A percentile compares a stretch with the other conserved stretches of the same genome.
Evolutionary conservation across 1,139 yeast species (phyloP).

Genomic region (Blastobotrys persicus): DNA sequence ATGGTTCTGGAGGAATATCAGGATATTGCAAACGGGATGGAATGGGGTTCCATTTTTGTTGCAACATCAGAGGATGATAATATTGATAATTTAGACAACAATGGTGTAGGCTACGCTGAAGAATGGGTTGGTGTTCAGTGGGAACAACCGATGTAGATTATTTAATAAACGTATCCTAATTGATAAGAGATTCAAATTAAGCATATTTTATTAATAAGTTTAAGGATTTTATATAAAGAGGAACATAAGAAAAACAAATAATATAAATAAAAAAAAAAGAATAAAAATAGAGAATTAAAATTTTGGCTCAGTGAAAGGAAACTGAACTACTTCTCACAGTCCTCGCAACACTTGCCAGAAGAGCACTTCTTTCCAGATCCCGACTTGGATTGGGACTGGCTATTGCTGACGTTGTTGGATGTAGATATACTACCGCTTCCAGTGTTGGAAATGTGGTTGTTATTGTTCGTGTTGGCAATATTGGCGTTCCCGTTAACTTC

Average conservation of each 20-base stretch:
- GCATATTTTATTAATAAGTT: background rate
- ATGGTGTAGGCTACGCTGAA: conserved; percentile 75
- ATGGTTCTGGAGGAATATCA: conserved; percentile 66
- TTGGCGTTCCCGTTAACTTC: conserved; percentile 1
- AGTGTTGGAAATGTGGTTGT: conserved; percentile 2
- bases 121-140: conserved; percentile 96
- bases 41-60: conserved; percentile 93
- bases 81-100: conserved; percentile 47
- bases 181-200: background rate
- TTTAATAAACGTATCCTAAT: background rate
- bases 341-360: conserved; percentile 1
- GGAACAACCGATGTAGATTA: conserved; percentile 48
- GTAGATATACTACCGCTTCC: background rate
- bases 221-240: background rate
- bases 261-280: too few relatives aligned
- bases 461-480: background rate
- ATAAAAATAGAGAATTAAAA: background rate
- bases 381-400: background rate
- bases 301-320: background rate
- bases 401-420: background rate
- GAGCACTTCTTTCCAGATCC: conserved; percentile 1
- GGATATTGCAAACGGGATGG: conserved; percentile 73
- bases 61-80: conserved; percentile 77
- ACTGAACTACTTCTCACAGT: background rate
- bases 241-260: too few relatives aligned